Evolutionary conservation across 2,329 filamentous ascomycete genomes (phyloP), one percentile per base, ranked within the genome.

Genomic region (Aspergillus sojae): DNA sequence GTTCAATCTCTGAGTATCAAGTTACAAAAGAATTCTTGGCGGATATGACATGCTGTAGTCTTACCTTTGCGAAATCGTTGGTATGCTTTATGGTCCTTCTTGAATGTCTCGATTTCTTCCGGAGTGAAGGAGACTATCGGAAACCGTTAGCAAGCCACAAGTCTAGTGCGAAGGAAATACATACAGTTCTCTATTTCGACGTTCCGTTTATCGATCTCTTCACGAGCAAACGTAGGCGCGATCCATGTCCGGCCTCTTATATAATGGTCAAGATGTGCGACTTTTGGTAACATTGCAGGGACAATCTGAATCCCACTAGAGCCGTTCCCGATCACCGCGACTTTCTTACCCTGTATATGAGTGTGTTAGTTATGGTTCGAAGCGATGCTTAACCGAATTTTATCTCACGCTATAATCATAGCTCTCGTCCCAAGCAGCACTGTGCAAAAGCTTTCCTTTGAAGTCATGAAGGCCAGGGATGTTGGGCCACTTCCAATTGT

Each of bases 381-480:
- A 3, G 12, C 14, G 6, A 26, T 11, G 23, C 21, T n/a, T 10
- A 21, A 26, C 11, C 12, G 16, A 12, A 21, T 11, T 1, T 16
- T 9, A n/a, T 63, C 72, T 23, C 64, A 75, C 74, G 19, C 58
- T 73, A 56, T 76, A 73, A 41, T 78, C 73, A 67, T 74, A 78
- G 0, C 64, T 67, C 26, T 77, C 70, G 54, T 81, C 77, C 80
- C 81, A 84, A 5, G 57, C 60, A 5, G 82, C 82, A 53, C 75
- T 80, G 64, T 84, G 82, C 54, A 82, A 66, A 5, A 83, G 63
- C 57, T 78, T 75, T 2, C 81, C 82, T 60, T 80, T 74, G 67
- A 85, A 86, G 4, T 74, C 71, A 26, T 82, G 75, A 10, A 82
- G 74, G 4, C 84, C 84, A 2, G 74, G 71, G 19, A 85, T 80